Evolutionary conservation across 441 rosid genomes (phyloP), one percentile per base, ranked within the genome.

Genomic region (Manihot esculenta): DNA sequence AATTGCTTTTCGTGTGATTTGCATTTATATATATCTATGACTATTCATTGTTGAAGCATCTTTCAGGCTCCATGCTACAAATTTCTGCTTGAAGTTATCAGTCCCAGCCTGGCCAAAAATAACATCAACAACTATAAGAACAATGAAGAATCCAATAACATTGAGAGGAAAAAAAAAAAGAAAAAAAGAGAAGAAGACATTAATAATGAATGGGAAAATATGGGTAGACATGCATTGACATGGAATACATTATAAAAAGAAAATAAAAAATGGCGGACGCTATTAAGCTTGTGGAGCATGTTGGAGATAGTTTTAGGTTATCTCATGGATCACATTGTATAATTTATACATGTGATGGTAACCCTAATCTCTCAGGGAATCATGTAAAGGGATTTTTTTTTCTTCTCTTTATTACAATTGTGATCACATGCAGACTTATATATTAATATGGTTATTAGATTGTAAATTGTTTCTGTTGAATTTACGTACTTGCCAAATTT

Each of bases 11-110:
- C n/a, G n/a, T n/a, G n/a, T n/a, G n/a, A n/a, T n/a, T n/a, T n/a
- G n/a, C n/a, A n/a, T n/a, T n/a, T n/a, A n/a, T n/a, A n/a, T n/a
- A n/a, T n/a, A n/a, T n/a, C n/a, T n/a, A 23, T 12, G 12, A 55
- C 49, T 3, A 23, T 58, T 61, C 30, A 10, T 45, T 30, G 35
- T 62, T 48, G 62, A 23, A 10, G 10, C n/a, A 56, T 70, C 59
- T 80, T 74, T 75, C 75, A 72, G 65, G 74, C 33, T 62, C 61
- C 49, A 14, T 65, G 70, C 72, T 71, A 26, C 59, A 64, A 53
- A 55, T 21, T 75, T 65, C 47, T 13, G 11, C 69, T 57, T 18
- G 58, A 64, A 35, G 53, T 21, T 62, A 23, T 45, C 11, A 62
- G 13, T 45, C 53, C n/a, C 27, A 23, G 51, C 30, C 26, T 21